These are phyloP conservation scores for Mycosphaerella sp. DNA, from an alignment of 2,329 filamentous ascomycete genomes.

Conservation along the genomic window DNA sequence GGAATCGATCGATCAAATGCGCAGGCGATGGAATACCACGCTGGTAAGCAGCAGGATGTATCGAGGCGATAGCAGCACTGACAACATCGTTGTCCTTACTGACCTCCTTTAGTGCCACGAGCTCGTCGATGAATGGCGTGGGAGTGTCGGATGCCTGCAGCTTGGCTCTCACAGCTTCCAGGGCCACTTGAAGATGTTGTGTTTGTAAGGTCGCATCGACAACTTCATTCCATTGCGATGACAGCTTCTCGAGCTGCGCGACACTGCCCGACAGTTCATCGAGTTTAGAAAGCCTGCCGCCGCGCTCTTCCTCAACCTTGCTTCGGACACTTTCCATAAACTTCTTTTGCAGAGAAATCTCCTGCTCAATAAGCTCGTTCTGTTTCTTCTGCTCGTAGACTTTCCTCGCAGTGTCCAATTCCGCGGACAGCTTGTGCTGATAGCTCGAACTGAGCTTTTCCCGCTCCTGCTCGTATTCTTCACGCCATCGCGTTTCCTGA, in stretches of 20 bases:
- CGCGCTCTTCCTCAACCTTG: slow-evolving; percentile 81
- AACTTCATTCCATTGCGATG: slow-evolving; percentile 81
- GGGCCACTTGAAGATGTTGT: slow-evolving; percentile 91
- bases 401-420: slow-evolving; percentile 72
- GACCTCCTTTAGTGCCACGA: slow-evolving; percentile 91
- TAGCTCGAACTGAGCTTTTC: slow-evolving; percentile 71
- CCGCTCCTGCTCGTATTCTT: slow-evolving; percentile 84
- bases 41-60: slow-evolving; percentile 91
- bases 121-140: slow-evolving; percentile 77
- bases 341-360: slow-evolving; percentile 76
- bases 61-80: slow-evolving; percentile 88
- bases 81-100: slow-evolving; percentile 71
- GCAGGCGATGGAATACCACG: slow-evolving; percentile 75
- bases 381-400: slow-evolving; percentile 75
- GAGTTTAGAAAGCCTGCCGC: slow-evolving; percentile 79
- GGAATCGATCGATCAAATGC: slow-evolving; percentile 91
- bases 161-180: slow-evolving; percentile 82
- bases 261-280: slow-evolving; percentile 72
- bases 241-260: slow-evolving; percentile 77
- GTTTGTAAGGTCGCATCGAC: slow-evolving; percentile 87
- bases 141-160: slow-evolving; percentile 69
- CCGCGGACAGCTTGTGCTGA: slow-evolving; percentile 68
- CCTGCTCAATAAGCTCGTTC: slow-evolving; percentile 86
- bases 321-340: slow-evolving; percentile 72
- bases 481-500: slow-evolving; percentile 76